Conservation (phyloP, 176 grass and related monocot genomes). For the Bothriochloa decipiens region DNA sequence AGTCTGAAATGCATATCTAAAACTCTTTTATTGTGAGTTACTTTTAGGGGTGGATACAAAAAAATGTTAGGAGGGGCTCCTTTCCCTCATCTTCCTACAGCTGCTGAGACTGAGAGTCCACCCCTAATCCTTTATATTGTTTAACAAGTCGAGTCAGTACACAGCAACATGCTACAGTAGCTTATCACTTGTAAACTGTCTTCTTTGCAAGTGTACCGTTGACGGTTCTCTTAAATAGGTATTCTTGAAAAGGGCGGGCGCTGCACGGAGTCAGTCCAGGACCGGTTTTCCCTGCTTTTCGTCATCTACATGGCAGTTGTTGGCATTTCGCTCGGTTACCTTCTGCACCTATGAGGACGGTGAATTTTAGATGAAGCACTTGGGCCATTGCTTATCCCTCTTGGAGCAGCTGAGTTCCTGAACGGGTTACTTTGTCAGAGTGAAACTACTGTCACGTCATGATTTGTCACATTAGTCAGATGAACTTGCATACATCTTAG, state of each 20-base stretch:
- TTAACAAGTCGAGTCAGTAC: neutral
- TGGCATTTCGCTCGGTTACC: conserved; percentile 61
- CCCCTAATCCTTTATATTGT: neutral
- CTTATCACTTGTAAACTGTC: neutral
- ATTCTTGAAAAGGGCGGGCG: conserved; percentile 32
- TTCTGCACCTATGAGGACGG: conserved; percentile 60
- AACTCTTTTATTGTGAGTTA: neutral
- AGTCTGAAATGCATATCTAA: neutral
- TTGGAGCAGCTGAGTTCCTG: neutral
- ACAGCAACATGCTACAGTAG: neutral
- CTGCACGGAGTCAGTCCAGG: neutral
- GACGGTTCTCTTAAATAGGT: conserved; percentile 18
- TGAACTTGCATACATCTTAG: neutral
- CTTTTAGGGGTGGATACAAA: neutral
- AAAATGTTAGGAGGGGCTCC: neutral
- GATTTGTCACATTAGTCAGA: conserved; percentile 2
- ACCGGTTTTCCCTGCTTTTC: conserved; percentile 44
- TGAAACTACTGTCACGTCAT: neutral
- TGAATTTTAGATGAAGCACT: conserved; percentile 7
- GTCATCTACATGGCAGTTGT: conserved; percentile 40
- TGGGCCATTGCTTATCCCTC: neutral
- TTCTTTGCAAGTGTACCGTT: neutral
- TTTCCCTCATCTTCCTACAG: neutral
- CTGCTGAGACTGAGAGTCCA: no score
- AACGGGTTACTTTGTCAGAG: neutral